A percentile compares a stretch with the other conserved stretches of the same genome.
These are phyloP conservation scores for Lepiota venenata DNA, from an alignment of 768 basidiomycete genomes.

Conservation along the genomic window DNA sequence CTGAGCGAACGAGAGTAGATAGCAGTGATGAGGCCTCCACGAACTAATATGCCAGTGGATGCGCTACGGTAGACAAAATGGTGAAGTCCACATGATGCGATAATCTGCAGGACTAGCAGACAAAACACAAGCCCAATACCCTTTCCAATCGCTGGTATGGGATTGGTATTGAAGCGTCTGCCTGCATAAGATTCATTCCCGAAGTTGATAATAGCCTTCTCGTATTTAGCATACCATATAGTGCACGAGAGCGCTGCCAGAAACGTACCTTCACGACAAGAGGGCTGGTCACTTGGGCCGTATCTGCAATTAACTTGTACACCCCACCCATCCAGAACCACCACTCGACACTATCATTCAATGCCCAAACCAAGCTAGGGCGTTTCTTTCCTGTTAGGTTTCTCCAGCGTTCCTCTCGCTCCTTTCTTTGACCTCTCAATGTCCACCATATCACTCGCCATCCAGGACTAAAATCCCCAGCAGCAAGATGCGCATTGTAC, in stretches of 20 bases:
- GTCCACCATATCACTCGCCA: constrained; percentile 59
- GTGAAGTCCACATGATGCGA: constrained; percentile 64
- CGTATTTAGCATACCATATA: not conserved
- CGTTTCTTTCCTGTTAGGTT: constrained; percentile 57
- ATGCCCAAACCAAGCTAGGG: constrained; percentile 62
- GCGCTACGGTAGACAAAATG: constrained; percentile 82
- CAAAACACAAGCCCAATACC: constrained; percentile 77
- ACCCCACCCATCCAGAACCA: constrained; percentile 75
- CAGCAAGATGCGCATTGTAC: constrained; percentile 69
- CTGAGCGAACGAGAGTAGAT: constrained; percentile 78
- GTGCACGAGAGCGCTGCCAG: not conserved
- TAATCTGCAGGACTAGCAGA: constrained; percentile 65
- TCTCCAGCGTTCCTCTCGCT: constrained; percentile 62
- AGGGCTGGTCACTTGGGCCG: constrained; percentile 70
- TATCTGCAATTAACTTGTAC: constrained; percentile 60
- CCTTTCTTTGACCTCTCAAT: constrained; percentile 46
- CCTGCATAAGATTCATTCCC: constrained; percentile 56
- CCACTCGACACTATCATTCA: constrained; percentile 77
- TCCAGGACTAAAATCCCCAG: constrained; percentile 58
- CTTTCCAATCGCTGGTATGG: constrained; percentile 38
- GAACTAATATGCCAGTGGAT: constrained; percentile 74
- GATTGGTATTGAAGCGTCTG: constrained; percentile 30
- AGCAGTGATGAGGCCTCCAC: constrained; percentile 84
- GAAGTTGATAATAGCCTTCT: constrained; percentile 68
- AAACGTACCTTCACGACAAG: constrained; percentile 72